These are phyloP conservation scores for Monosporascus sp. DNA, from an alignment of 2,329 filamentous ascomycete genomes.

Conservation along the genomic window DNA sequence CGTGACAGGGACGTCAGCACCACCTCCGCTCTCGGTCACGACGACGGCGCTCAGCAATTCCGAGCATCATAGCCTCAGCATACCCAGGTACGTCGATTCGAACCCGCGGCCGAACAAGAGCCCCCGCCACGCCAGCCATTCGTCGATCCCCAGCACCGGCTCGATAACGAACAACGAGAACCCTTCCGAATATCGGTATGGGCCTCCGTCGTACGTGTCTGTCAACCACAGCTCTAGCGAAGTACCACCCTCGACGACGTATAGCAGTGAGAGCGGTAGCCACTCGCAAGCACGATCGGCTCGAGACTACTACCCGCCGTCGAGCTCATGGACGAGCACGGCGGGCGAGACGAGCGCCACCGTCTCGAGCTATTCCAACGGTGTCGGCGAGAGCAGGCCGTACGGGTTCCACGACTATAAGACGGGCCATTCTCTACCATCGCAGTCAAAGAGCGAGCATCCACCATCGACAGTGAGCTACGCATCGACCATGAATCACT, in stretches of 20 bases:
- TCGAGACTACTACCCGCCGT: conserved; percentile 50
- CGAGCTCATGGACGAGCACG: conserved; percentile 46
- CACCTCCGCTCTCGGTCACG: conserved; percentile 43
- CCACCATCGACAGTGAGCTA: conserved; percentile 37
- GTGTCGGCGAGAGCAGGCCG: conserved; percentile 35
- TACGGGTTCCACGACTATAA: conserved; percentile 48
- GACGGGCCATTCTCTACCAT: conserved; percentile 27
- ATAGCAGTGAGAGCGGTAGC: conserved; percentile 12
- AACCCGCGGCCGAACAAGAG: conserved; percentile 52
- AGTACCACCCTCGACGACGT: conserved; percentile 29
- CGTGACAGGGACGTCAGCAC: conserved; percentile 43
- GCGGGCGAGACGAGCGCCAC: conserved; percentile 39
- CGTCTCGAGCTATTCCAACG: conserved; percentile 36
- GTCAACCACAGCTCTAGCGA: conserved; percentile 28
- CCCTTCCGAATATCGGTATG: conserved; percentile 52
- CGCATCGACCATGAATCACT: conserved; percentile 47
- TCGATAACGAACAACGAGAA: conserved; percentile 45
- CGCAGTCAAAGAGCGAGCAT: conserved; percentile 27
- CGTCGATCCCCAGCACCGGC: conserved; percentile 45
- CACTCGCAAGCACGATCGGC: conserved; percentile 23
- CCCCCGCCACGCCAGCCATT: conserved; percentile 48
- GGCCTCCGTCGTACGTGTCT: conserved; percentile 35
- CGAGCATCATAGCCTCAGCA: conserved; percentile 44
- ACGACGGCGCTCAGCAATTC: conserved; percentile 32
- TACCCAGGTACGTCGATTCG: conserved; percentile 52